Conservation (phyloP, 176 grass and related monocot genomes). For the Oryza nivara region DNA sequence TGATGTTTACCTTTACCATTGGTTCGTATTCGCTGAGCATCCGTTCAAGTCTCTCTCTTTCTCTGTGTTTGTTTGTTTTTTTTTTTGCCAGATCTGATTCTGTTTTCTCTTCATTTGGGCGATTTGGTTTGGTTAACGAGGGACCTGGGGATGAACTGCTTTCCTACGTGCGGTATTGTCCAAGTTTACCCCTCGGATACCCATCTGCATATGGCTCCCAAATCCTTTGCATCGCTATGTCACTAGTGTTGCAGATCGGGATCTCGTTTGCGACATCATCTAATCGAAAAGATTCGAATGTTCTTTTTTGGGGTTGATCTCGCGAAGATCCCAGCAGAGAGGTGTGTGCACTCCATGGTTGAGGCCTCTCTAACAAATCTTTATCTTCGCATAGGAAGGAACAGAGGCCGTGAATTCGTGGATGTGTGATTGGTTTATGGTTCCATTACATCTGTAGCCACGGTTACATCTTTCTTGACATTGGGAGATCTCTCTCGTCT, state of each 20-base stretch:
- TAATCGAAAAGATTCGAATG: fast-evolving
- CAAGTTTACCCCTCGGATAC: slow-evolving; percentile 33
- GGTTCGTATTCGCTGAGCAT: slow-evolving; percentile 71
- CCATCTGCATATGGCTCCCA: background rate
- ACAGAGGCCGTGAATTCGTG: slow-evolving; percentile 44
- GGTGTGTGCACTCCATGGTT: slow-evolving; percentile 28
- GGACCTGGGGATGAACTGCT: slow-evolving; percentile 42
- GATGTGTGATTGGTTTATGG: slow-evolving; percentile 39
- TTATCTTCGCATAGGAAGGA: slow-evolving; percentile 40
- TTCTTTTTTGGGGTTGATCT: background rate
- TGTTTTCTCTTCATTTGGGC: background rate
- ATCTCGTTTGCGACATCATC: background rate
- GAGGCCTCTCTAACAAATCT: slow-evolving; percentile 44
- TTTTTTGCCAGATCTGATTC: too few relatives aligned
- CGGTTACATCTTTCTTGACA: slow-evolving; percentile 14
- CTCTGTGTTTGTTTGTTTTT: too few relatives aligned
- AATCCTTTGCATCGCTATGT: fast-evolving
- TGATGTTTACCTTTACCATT: slow-evolving; percentile 40
- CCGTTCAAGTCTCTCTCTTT: background rate
- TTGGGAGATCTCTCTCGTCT: too few relatives aligned
- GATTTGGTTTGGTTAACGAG: background rate
- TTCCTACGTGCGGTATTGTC: slow-evolving; percentile 20
- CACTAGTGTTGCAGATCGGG: background rate
- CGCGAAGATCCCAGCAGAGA: slow-evolving; percentile 60
- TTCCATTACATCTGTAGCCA: slow-evolving; percentile 52